A percentile compares a stretch with the other conserved stretches of the same genome.
phyloP scores from a whole-genome alignment of 208 protist genomes.

The Perkinsela sp. region DNA sequence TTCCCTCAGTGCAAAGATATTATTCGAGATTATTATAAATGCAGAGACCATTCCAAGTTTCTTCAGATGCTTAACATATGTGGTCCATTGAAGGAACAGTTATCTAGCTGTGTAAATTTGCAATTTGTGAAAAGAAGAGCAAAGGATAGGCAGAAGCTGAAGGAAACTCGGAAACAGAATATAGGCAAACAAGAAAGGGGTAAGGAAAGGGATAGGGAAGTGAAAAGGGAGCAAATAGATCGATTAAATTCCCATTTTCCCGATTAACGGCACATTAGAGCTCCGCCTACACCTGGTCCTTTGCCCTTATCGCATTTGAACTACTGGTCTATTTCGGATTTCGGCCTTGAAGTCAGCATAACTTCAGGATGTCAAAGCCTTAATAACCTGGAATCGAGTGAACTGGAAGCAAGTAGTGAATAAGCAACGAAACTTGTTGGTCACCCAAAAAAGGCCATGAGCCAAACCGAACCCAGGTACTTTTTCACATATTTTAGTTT shows the following conservation, averaged over 20 bases:
- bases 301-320: no score
- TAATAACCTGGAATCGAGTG: no score
- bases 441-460: no score
- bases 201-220: not conserved
- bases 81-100: conserved; percentile 42
- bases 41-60: conserved; percentile 23
- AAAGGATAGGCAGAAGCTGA: conserved; percentile 36
- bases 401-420: no score
- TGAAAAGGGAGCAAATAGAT: not conserved
- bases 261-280: no score
- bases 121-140: conserved; percentile 44
- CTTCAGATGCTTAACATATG: conserved; percentile 39
- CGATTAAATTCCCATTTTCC: not conserved
- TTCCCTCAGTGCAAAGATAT: conserved; percentile 39
- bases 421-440: no score
- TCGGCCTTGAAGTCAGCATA: no score
- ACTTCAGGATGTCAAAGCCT: no score
- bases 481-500: no score
- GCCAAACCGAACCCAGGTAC: no score
- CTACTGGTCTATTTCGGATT: no score
- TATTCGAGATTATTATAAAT: conserved; percentile 51
- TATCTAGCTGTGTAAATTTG: conserved; percentile 47
- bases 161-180: conserved; percentile 19
- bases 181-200: conserved; percentile 13
- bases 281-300: no score